Evolutionary conservation across 371 early-diverging fungal genomes (phyloP).

Genomic region (Mortierella sp.): DNA sequence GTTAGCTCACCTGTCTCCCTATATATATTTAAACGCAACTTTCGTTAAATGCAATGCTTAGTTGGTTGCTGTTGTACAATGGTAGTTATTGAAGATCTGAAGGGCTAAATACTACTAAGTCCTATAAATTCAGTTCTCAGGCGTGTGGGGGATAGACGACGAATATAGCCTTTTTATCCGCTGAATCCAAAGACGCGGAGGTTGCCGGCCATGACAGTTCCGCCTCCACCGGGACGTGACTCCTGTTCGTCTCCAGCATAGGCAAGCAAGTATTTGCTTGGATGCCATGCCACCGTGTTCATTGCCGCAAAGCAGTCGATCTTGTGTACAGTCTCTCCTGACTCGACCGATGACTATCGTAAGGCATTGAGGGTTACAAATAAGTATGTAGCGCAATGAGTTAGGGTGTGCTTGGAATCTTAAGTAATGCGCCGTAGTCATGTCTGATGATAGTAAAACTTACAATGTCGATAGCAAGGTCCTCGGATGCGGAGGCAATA

Average conservation of each 20-base stretch:
- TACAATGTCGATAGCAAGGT: conserved; percentile 85
- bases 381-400: neutral
- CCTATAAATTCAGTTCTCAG: neutral
- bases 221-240: conserved; percentile 20
- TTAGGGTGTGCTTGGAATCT: no score
- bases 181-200: conserved; percentile 53
- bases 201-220: conserved; percentile 37
- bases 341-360: conserved; percentile 79
- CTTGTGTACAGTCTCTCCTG: conserved; percentile 79
- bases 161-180: conserved; percentile 8
- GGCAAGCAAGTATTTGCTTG: conserved; percentile 81
- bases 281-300: conserved; percentile 90
- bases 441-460: conserved; percentile 29
- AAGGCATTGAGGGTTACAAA: neutral
- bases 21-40: neutral
- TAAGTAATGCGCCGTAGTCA: neutral
- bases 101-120: neutral
- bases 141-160: neutral
- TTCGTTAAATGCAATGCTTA: no score
- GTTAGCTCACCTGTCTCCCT: neutral
- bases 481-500: conserved; percentile 87
- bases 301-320: conserved; percentile 78
- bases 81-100: neutral
- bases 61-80: conserved; percentile 6
- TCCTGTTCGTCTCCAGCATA: conserved; percentile 85